Conservation (phyloP, 176 grass and related monocot species). For the Tillandsia leiboldiana region DNA sequence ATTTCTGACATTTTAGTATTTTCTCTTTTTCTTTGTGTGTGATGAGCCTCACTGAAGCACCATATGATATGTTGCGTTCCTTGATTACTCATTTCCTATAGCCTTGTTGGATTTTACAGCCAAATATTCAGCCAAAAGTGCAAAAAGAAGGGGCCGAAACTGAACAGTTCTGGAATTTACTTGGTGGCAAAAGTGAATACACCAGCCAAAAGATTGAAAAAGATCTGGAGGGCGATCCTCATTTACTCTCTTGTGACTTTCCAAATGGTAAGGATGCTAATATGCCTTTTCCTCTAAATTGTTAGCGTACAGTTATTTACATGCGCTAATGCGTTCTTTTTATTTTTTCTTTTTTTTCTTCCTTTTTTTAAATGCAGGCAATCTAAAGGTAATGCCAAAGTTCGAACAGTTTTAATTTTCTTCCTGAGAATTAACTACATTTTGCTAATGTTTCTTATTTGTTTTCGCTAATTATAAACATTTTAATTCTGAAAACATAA, state of each 20-base stretch:
- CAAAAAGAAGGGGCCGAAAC: slow-evolving; percentile 69
- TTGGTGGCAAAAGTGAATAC: slow-evolving; percentile 71
- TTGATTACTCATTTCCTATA: background rate
- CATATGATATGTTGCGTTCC: background rate
- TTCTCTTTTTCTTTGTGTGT: background rate
- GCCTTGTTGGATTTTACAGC: slow-evolving; percentile 18
- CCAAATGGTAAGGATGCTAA: slow-evolving; percentile 42
- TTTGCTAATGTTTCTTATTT: no score
- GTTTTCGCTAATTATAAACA: background rate
- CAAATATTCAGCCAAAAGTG: slow-evolving; percentile 48
- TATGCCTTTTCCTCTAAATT: background rate
- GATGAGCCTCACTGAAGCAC: no score
- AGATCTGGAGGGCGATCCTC: slow-evolving; percentile 44
- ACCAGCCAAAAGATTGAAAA: slow-evolving; percentile 45
- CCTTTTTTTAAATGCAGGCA: no score
- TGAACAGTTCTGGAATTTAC: slow-evolving; percentile 60
- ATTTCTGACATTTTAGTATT: background rate
- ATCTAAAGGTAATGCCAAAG: no score
- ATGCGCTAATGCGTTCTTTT: background rate
- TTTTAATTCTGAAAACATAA: background rate
- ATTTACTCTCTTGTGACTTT: slow-evolving; percentile 49
- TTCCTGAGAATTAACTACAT: no score
- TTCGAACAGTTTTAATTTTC: no score
- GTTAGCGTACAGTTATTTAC: no score
- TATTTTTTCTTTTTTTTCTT: no score